Conservation (phyloP, 2,329 filamentous ascomycete genomes). For the Talaromyces sp. region DNA sequence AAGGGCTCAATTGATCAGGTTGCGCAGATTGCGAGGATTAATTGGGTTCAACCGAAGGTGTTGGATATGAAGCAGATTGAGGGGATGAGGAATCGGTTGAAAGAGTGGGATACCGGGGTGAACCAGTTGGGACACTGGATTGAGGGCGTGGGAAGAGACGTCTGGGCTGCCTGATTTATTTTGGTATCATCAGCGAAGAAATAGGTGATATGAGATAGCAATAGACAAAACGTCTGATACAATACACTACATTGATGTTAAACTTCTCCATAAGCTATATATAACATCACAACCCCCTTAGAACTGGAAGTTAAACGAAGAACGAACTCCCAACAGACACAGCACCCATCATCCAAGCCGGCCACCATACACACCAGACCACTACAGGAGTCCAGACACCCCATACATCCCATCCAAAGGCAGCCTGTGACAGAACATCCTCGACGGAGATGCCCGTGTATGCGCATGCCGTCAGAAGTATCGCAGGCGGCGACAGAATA, state of each 20-base stretch:
- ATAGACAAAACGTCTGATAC: slow-evolving; percentile 3
- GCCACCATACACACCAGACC: slow-evolving; percentile 96
- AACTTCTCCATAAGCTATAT: background rate
- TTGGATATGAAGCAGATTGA: slow-evolving; percentile 93
- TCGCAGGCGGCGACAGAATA: slow-evolving; percentile 58
- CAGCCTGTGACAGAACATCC: slow-evolving; percentile 66
- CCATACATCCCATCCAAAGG: slow-evolving; percentile 85
- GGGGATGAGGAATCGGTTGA: slow-evolving; percentile 80
- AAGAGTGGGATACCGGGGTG: slow-evolving; percentile 94
- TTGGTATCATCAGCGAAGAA: background rate
- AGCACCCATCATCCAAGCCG: slow-evolving; percentile 71
- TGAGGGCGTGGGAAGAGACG: slow-evolving; percentile 86
- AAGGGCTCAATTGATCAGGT: slow-evolving; percentile 96
- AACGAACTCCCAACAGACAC: slow-evolving; percentile 36
- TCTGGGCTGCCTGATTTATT: slow-evolving; percentile 73
- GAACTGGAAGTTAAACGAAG: slow-evolving; percentile 20
- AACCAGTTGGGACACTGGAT: slow-evolving; percentile 98
- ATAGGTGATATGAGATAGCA: background rate
- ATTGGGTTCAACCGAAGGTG: slow-evolving; percentile 98
- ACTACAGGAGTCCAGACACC: slow-evolving; percentile 85
- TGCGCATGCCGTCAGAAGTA: slow-evolving; percentile 51
- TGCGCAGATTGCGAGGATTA: slow-evolving; percentile 87
- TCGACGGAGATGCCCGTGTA: slow-evolving; percentile 51
- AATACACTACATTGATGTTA: background rate
- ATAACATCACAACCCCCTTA: background rate